Conservation (phyloP, 257 asterid genomes). For the Solanum bukasovii region DNA sequence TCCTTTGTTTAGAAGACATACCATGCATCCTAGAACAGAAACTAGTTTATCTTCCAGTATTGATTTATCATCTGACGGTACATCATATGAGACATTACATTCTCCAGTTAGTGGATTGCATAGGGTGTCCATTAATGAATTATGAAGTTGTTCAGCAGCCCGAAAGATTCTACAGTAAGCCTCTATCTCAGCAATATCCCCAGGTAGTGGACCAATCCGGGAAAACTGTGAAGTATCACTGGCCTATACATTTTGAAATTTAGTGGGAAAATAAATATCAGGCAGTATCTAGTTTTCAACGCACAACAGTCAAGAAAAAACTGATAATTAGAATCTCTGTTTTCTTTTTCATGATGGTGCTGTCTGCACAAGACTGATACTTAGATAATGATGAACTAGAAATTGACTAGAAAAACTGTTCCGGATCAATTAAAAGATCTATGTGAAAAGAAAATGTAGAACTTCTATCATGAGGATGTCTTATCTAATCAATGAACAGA, state of each 20-base stretch:
- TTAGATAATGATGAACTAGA: background rate
- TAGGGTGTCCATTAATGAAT: conserved; percentile 78
- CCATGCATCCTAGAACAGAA: conserved; percentile 98
- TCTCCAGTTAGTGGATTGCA: conserved; percentile 96
- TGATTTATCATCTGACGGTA: conserved; percentile 72
- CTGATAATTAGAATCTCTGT: background rate
- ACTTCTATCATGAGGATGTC: background rate
- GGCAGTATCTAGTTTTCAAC: background rate
- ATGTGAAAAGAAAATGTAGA: background rate
- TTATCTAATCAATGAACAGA: background rate
- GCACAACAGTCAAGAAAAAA: background rate
- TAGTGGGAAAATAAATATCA: conserved; percentile 8
- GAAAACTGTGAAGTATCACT: conserved; percentile 48
- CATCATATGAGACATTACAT: conserved; percentile 78
- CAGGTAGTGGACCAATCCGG: conserved; percentile 93
- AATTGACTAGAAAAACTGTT: background rate
- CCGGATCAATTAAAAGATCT: background rate
- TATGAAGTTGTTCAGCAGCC: conserved; percentile 86
- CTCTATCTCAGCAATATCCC: conserved; percentile 98
- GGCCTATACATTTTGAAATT: conserved; percentile 29
- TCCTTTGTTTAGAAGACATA: conserved; percentile 87
- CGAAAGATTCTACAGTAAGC: conserved; percentile 96
- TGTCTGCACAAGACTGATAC: background rate
- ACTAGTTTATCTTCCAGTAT: conserved; percentile 85
- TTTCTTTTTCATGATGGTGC: background rate